Evolutionary conservation across 225 moss, liverwort and hornwort species (phyloP).

Genomic region (Asterella californica): DNA sequence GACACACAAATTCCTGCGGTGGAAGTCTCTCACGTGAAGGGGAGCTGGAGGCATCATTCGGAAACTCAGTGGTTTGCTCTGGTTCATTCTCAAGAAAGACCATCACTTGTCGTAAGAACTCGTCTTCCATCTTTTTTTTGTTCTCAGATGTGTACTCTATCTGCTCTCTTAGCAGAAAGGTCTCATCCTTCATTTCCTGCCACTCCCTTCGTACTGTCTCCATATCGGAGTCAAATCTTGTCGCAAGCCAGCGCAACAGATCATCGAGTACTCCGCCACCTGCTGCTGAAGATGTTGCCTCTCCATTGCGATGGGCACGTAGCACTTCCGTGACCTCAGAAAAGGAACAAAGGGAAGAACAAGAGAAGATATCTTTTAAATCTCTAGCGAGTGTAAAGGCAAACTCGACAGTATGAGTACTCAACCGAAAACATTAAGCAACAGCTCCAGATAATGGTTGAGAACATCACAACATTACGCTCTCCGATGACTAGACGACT

Average conservation of each 20-base stretch:
- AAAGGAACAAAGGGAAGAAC: background rate
- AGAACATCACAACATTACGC: background rate
- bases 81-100: constrained; percentile 15
- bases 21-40: constrained; percentile 14
- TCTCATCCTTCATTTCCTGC: constrained; percentile 36
- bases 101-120: constrained; percentile 21
- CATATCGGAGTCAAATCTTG: constrained; percentile 26
- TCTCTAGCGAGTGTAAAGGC: too few species aligned
- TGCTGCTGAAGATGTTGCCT: constrained; percentile 16
- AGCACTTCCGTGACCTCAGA: constrained; percentile 26
- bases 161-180: background rate
- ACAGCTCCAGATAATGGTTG: background rate
- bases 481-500: background rate
- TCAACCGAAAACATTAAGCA: background rate
- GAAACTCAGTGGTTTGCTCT: background rate
- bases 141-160: constrained; percentile 25
- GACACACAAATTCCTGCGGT: constrained; percentile 21
- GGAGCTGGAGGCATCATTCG: background rate
- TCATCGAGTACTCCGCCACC: constrained; percentile 22
- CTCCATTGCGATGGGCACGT: constrained; percentile 21
- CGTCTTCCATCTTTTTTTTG: constrained; percentile 21
- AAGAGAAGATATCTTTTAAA: background rate
- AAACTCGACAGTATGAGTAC: background rate
- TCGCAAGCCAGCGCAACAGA: constrained; percentile 28
- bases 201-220: constrained; percentile 31